phyloP scores from a whole-genome alignment of 371 early-diverging fungal genomes.

The Chytridium lagenaria region DNA sequence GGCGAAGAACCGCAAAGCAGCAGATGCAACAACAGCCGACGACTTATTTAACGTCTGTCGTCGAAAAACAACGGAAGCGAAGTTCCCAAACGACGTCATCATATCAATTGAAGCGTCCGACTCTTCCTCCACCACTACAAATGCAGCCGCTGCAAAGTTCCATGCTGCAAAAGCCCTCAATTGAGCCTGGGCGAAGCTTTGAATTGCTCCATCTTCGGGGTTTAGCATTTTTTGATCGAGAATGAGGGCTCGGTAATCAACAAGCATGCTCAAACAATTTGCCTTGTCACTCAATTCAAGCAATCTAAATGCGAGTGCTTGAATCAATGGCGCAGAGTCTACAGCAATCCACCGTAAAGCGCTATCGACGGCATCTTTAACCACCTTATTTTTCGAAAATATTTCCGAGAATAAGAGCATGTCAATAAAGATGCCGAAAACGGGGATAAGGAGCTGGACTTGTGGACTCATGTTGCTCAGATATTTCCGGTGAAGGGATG shows the following conservation, averaged over 20 bases:
- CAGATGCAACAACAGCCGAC: too few species aligned
- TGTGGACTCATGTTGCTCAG: neutral
- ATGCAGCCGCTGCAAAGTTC: neutral
- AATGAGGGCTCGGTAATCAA: conserved; percentile 4
- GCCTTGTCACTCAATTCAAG: neutral
- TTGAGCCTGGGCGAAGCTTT: neutral
- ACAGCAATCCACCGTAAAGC: neutral
- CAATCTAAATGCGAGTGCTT: neutral
- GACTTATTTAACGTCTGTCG: too few species aligned
- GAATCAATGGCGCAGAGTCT: neutral
- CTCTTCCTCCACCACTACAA: too few species aligned
- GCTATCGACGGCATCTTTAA: neutral
- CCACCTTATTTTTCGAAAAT: neutral
- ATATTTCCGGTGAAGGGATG: neutral
- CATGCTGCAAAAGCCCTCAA: neutral
- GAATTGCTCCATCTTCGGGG: neutral
- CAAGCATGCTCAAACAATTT: neutral
- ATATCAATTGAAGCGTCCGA: too few species aligned
- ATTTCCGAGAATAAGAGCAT: neutral
- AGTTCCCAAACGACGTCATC: too few species aligned
- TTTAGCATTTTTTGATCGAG: neutral
- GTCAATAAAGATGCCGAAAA: neutral
- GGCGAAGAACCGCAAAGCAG: too few species aligned
- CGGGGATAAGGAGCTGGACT: neutral
- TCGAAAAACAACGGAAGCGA: too few species aligned